Evolutionary conservation across 768 basidiomycete species (phyloP), one percentile per base, ranked within the genome.

Genomic region (Terana coerulea): DNA sequence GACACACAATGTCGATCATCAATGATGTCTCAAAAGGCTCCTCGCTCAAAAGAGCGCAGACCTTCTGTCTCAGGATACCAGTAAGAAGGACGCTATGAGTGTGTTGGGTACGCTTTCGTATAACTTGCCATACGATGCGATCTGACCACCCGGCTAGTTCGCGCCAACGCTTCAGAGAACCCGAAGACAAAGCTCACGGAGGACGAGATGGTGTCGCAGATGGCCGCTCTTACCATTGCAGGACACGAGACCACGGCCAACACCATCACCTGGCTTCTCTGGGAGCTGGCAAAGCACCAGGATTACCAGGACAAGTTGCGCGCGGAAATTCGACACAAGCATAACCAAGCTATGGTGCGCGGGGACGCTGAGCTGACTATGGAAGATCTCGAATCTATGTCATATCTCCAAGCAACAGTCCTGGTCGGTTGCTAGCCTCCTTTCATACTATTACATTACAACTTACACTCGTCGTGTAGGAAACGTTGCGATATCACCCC

Each of bases 61-160:
- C n/a, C n/a, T n/a, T n/a, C n/a, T n/a, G n/a, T n/a, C n/a, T n/a
- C n/a, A n/a, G n/a, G n/a, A n/a, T n/a, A n/a, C n/a, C n/a, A n/a
- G 72, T 17, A 74, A 70, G 47, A 75, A 74, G 40, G 81, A 84
- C 59, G 70, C 81, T 22, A 65, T 84, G 55, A 79, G 78, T 49
- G 66, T 82, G 17, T 66, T 84, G 8, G 76, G 81, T 81, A 52
- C 45, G 69, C 49, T 4, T 25, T 17, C 45, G 1, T 60, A n/a
- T n/a, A n/a, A n/a, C n/a, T n/a, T n/a, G n/a, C n/a, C n/a, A n/a
- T n/a, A n/a, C n/a, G n/a, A n/a, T n/a, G n/a, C n/a, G n/a, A n/a
- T n/a, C n/a, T n/a, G n/a, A 7, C 34, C 26, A 30, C 14, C 10
- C 7, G n/a, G 21, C 1, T 25, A 80, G 80, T 81, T 41, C 74